These are phyloP conservation scores for Colletotrichum ledebouriae DNA, from an alignment of 2,329 filamentous ascomycete genomes.

Conservation along the genomic window DNA sequence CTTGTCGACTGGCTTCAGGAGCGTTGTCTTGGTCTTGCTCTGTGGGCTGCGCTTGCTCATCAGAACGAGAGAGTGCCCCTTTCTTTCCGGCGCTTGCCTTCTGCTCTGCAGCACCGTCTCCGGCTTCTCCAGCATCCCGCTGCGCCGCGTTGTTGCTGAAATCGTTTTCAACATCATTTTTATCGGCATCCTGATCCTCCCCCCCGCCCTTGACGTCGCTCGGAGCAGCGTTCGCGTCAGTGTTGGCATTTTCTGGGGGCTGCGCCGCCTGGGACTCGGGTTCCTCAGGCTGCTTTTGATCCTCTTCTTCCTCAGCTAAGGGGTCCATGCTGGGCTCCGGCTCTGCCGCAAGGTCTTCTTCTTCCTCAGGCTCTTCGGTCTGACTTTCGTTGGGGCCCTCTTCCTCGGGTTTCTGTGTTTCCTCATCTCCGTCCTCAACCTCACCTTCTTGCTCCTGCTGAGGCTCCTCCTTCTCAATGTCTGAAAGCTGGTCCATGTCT, in stretches of 20 bases:
- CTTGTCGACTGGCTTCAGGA: slow-evolving; percentile 61
- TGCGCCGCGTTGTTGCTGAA: slow-evolving; percentile 72
- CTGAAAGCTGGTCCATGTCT: slow-evolving; percentile 70
- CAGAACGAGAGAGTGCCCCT: slow-evolving; percentile 64
- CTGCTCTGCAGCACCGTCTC: slow-evolving; percentile 74
- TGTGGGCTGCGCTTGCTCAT: slow-evolving; percentile 59
- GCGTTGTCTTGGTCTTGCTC: slow-evolving; percentile 60
- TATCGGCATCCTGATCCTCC: slow-evolving; percentile 74
- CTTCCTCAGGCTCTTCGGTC: slow-evolving; percentile 45
- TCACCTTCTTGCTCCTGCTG: slow-evolving; percentile 57
- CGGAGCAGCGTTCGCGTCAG: slow-evolving; percentile 70
- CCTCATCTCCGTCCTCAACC: slow-evolving; percentile 50
- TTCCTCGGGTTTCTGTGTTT: slow-evolving; percentile 48
- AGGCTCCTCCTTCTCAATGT: slow-evolving; percentile 57
- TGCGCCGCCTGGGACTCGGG: slow-evolving; percentile 48
- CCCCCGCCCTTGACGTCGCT: slow-evolving; percentile 75
- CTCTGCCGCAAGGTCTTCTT: slow-evolving; percentile 53
- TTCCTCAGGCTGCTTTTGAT: slow-evolving; percentile 55
- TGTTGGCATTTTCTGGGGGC: slow-evolving; percentile 61
- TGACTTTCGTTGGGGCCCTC: slow-evolving; percentile 48
- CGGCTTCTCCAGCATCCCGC: slow-evolving; percentile 75
- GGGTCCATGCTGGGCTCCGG: slow-evolving; percentile 59
- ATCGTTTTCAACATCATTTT: slow-evolving; percentile 73
- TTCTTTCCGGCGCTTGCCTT: slow-evolving; percentile 74
- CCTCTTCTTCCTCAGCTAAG: slow-evolving; percentile 67